Evolutionary conservation across 306 rosid species (phyloP).

Genomic region (Arachis hypogaea): DNA sequence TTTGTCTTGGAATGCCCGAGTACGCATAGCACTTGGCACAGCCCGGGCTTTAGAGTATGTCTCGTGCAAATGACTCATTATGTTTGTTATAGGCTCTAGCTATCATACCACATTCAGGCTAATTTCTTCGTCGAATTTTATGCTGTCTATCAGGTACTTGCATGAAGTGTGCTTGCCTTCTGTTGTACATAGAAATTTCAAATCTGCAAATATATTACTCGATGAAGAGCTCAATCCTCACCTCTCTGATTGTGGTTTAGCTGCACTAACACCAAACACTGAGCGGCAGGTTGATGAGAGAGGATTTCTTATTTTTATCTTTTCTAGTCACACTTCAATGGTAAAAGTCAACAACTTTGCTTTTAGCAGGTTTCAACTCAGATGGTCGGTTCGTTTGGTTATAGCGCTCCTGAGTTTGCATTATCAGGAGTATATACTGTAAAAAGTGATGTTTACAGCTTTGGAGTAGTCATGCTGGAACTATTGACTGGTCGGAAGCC

Average conservation of each 20-base stretch:
- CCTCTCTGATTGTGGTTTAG: slow-evolving; percentile 86
- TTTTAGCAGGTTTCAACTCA: slow-evolving; percentile 82
- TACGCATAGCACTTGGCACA: slow-evolving; percentile 94
- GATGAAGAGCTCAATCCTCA: slow-evolving; percentile 96
- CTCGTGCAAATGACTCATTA: slow-evolving; percentile 27
- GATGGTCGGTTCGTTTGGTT: slow-evolving; percentile 97
- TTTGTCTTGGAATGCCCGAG: slow-evolving; percentile 96
- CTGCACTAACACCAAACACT: slow-evolving; percentile 86
- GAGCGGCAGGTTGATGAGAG: slow-evolving; percentile 68
- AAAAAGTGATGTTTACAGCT: slow-evolving; percentile 98
- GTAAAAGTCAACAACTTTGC: slow-evolving; percentile 32
- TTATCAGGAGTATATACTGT: slow-evolving; percentile 93
- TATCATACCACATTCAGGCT: slow-evolving; percentile 2
- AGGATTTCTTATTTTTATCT: slow-evolving; percentile 8
- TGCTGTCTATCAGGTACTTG: slow-evolving; percentile 76
- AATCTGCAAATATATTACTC: slow-evolving; percentile 92
- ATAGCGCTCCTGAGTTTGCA: slow-evolving; percentile 97
- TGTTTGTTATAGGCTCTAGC: slow-evolving; percentile 25
- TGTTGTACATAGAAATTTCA: slow-evolving; percentile 95
- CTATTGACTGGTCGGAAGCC: slow-evolving; percentile 96
- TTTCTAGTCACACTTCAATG: background rate
- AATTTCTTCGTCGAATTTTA: slow-evolving; percentile 25
- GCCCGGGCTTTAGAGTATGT: slow-evolving; percentile 98
- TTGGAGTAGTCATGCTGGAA: slow-evolving; percentile 97
- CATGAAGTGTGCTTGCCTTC: slow-evolving; percentile 98